Evolutionary conservation across 345 rosid genomes (phyloP).

Genomic region (Excoecaria agallocha): DNA sequence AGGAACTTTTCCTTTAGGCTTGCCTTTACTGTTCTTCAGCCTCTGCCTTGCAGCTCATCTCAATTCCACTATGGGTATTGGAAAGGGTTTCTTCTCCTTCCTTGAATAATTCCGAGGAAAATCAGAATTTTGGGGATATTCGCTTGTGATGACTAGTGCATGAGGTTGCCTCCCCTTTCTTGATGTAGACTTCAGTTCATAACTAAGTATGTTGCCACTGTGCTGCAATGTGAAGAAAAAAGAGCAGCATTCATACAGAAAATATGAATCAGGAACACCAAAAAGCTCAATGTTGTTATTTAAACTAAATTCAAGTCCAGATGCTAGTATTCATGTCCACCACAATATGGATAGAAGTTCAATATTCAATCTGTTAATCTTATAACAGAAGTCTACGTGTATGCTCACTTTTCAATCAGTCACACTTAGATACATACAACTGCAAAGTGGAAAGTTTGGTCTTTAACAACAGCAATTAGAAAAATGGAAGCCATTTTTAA

Average conservation of each 20-base stretch:
- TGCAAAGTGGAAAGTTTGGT: not conserved
- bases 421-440: not conserved
- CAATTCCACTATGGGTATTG: constrained; percentile 70
- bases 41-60: constrained; percentile 94
- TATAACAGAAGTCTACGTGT: not conserved
- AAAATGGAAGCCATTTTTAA: not conserved
- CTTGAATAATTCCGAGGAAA: constrained; percentile 62
- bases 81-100: constrained; percentile 92
- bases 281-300: not conserved
- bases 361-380: not conserved
- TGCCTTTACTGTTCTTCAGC: constrained; percentile 61
- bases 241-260: not conserved
- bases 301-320: not conserved
- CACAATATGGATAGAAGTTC: not conserved
- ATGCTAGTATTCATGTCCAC: too few species aligned
- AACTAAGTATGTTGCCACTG: constrained; percentile 25
- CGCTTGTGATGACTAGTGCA: constrained; percentile 42
- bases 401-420: not conserved
- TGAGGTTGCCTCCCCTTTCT: constrained; percentile 32
- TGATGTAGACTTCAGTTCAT: constrained; percentile 29
- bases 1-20: constrained; percentile 53
- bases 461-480: not conserved
- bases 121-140: constrained; percentile 83
- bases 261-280: not conserved
- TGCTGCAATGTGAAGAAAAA: constrained; percentile 38